A percentile compares a stretch with the other conserved stretches of the same genome.
These are phyloP conservation scores for Cercospora berteroae DNA, from an alignment of 2,329 filamentous ascomycete genomes.

Conservation along the genomic window DNA sequence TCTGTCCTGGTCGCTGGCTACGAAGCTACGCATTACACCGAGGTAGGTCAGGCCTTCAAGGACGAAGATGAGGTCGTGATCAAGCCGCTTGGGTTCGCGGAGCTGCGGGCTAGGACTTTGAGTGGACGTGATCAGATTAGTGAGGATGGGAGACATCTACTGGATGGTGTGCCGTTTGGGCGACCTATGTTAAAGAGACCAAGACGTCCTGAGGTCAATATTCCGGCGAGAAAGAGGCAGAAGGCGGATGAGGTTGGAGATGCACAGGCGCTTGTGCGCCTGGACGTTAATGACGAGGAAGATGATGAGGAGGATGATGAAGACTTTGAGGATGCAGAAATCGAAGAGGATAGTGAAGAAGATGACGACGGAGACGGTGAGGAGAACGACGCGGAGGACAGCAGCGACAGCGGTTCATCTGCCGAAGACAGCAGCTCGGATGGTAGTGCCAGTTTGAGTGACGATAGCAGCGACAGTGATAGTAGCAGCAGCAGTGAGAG, in stretches of 20 bases:
- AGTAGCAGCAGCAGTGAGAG: constrained; percentile 23
- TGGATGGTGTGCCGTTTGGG: constrained; percentile 84
- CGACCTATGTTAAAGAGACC: constrained; percentile 63
- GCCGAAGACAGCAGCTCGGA: constrained; percentile 4
- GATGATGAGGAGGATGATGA: constrained; percentile 26
- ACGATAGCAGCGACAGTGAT: constrained; percentile 20
- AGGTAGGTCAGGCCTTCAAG: constrained; percentile 66
- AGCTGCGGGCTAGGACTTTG: constrained; percentile 69
- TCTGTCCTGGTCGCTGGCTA: constrained; percentile 74
- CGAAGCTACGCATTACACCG: constrained; percentile 84
- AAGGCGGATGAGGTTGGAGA: constrained; percentile 43
- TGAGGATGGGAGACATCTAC: constrained; percentile 70
- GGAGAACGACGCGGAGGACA: constrained; percentile 13
- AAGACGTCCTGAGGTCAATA: constrained; percentile 39
- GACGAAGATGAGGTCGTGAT: constrained; percentile 84
- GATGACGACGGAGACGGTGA: constrained; percentile 27
- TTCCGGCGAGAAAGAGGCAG: constrained; percentile 34
- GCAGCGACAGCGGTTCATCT: constrained; percentile 6
- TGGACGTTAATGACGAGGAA: constrained; percentile 42
- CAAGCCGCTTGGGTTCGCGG: constrained; percentile 70
- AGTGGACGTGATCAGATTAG: constrained; percentile 81
- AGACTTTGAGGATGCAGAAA: constrained; percentile 22
- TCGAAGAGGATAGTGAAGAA: constrained; percentile 24
- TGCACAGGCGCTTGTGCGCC: constrained; percentile 29
- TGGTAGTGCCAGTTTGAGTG: constrained; percentile 16